Conservation (phyloP, 805 yeast genomes). For the Nakazawaea holstii region DNA sequence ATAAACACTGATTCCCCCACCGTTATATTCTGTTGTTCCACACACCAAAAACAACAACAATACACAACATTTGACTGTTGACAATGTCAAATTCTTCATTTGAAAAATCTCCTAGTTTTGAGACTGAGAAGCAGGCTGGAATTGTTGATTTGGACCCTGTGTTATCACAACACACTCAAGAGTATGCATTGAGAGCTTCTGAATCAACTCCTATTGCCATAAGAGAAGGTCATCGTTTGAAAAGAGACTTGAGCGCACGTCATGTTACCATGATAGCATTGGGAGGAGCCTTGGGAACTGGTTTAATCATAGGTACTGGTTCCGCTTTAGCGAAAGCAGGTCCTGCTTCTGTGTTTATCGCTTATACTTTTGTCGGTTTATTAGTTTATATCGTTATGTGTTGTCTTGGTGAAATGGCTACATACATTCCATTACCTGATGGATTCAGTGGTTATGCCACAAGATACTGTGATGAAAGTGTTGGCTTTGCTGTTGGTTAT, state of each 20-base stretch:
- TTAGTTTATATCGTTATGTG: constrained; percentile 62
- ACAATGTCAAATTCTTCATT: constrained; percentile 1
- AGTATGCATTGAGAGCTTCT: constrained; percentile 40
- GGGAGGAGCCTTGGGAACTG: constrained; percentile 83
- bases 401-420: constrained; percentile 52
- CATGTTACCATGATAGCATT: constrained; percentile 62
- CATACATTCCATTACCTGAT: constrained; percentile 48
- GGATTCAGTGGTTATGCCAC: constrained; percentile 52
- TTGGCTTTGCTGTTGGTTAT: constrained; percentile 55
- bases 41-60: too few species aligned
- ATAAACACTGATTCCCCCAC: not conserved
- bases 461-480: constrained; percentile 46
- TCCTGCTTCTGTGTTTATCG: constrained; percentile 55
- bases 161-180: constrained; percentile 30
- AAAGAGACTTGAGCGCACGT: constrained; percentile 40
- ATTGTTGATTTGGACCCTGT: constrained; percentile 6
- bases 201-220: constrained; percentile 38
- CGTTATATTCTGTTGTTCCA: too few species aligned
- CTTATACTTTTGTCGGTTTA: constrained; percentile 67
- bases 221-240: constrained; percentile 38
- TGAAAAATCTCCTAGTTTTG: not conserved
- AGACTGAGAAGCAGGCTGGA: not conserved
- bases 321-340: constrained; percentile 64
- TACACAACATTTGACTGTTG: too few species aligned
- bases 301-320: constrained; percentile 74